Base-by-base conservation (phyloP, 2,329 filamentous ascomycete species). In the Tothia fuscella region DNA sequence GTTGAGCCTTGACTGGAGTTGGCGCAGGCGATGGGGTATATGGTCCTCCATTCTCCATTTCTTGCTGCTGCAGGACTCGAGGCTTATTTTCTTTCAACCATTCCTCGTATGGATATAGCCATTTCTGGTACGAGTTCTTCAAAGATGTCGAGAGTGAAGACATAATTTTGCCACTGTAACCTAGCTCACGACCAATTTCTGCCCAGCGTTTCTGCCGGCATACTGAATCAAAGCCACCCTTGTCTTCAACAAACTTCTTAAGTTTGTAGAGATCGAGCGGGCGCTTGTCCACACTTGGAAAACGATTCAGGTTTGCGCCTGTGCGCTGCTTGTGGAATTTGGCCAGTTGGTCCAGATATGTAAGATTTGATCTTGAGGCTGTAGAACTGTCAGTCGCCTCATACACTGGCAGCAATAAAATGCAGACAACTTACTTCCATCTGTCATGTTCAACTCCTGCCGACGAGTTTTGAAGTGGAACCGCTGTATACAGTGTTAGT, bases 151-250 rank as follows among this genome's bases (percentile, higher is more conserved):
- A 98, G 35, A 98, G 67, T 6, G 91, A 96, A 2, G 89, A 96
- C 91, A 98, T 98, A 48, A 98, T 98, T 67, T 98, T 98, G 57
- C 91, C 91, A 56, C 89, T 96, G 63, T 98, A 98, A 42, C 91
- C 91, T 36, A 98, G 67, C 58, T 96, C 91, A 54, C 91, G 79
- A 25, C 91, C 91, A 52, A 98, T 96, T 61, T 98, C 91, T 13
- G 91, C 91, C 91, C 91, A 98, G 66, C 96, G 96, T 65, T 98
- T 98, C 43, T 81, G 73, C 62, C 94, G 95, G 71, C 91, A 98
- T 33, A 98, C 91, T 56, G 84, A 84, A 42, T 95, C 88, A 53
- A 98, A 98, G 3, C 91, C 91, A 35, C 91, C 91, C 47, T 91
- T 78, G 22, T 85, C 81, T 57, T 96, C 91, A 26, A 98, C 91